phyloP scores from a whole-genome alignment of 1,284 basidiomycete genomes.

The Trametes pubescens region DNA sequence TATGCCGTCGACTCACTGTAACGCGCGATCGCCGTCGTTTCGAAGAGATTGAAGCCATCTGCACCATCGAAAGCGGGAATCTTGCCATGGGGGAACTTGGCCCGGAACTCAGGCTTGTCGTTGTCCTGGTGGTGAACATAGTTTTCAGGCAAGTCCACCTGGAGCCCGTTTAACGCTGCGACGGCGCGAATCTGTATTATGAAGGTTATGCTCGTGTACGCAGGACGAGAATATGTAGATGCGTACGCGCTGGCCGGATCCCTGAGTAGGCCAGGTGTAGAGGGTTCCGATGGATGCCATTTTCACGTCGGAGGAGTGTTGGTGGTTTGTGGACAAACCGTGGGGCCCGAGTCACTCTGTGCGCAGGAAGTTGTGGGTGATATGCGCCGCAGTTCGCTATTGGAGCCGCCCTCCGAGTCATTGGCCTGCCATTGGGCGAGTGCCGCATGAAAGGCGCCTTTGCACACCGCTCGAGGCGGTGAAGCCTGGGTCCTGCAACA shows the following conservation, averaged over 20 bases:
- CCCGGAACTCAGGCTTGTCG: not conserved
- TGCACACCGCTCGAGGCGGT: too few relatives aligned
- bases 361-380: not conserved
- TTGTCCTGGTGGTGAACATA: not conserved
- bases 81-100: not conserved
- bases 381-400: not conserved
- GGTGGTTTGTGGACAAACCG: not conserved
- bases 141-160: not conserved
- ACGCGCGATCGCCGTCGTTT: not conserved
- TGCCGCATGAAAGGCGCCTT: too few relatives aligned
- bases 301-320: not conserved
- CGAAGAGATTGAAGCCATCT: not conserved
- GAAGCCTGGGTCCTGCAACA: too few relatives aligned
- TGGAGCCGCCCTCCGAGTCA: not conserved
- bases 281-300: not conserved
- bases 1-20: not conserved
- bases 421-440: not conserved
- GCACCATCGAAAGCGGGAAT: not conserved
- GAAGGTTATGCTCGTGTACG: not conserved
- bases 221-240: not conserved
- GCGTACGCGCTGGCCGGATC: not conserved
- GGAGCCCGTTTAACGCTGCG: not conserved
- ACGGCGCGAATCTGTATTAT: not conserved
- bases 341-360: not conserved
- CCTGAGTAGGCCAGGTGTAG: not conserved